A percentile compares a stretch with the other conserved stretches of the same genome.
phyloP scores from a whole-genome alignment of 2,329 filamentous ascomycete species.

The Lachnellula subtilissima region DNA sequence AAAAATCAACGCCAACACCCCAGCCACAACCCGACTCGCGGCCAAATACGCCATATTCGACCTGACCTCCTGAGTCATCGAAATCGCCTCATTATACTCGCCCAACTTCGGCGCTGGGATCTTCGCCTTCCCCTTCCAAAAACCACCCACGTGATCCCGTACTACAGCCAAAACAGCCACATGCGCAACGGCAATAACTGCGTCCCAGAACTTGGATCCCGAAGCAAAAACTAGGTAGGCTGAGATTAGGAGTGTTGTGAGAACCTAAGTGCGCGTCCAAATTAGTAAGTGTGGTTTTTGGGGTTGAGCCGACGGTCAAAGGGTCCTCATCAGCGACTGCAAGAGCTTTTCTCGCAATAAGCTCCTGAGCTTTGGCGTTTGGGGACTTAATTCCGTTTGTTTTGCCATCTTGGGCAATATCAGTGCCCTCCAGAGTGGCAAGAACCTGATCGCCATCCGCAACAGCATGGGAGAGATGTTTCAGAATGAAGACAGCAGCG shows the following conservation, averaged over 20 bases:
- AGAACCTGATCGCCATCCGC: slow-evolving; percentile 53
- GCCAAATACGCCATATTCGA: slow-evolving; percentile 23
- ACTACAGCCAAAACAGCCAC: slow-evolving; percentile 16
- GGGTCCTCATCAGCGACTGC: slow-evolving; percentile 8
- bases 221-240: neutral
- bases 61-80: slow-evolving; percentile 20
- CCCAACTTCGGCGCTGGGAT: slow-evolving; percentile 18
- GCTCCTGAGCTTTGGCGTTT: slow-evolving; percentile 38
- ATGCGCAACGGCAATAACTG: slow-evolving; percentile 9
- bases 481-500: slow-evolving; percentile 53
- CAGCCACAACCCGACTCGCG: slow-evolving; percentile 16
- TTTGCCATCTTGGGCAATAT: slow-evolving; percentile 49
- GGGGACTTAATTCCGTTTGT: slow-evolving; percentile 54
- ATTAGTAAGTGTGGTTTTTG: neutral
- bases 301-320: slow-evolving; percentile 23
- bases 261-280: neutral
- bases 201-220: neutral
- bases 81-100: slow-evolving; percentile 23
- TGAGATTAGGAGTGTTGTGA: slow-evolving; percentile 7
- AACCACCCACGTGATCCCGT: slow-evolving; percentile 17
- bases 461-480: slow-evolving; percentile 53
- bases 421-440: slow-evolving; percentile 48
- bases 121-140: slow-evolving; percentile 22
- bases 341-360: slow-evolving; percentile 8
- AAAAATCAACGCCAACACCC: slow-evolving; percentile 4